These are phyloP conservation scores for Petrea volubilis DNA, from an alignment of 257 asterid genomes.

Conservation along the genomic window DNA sequence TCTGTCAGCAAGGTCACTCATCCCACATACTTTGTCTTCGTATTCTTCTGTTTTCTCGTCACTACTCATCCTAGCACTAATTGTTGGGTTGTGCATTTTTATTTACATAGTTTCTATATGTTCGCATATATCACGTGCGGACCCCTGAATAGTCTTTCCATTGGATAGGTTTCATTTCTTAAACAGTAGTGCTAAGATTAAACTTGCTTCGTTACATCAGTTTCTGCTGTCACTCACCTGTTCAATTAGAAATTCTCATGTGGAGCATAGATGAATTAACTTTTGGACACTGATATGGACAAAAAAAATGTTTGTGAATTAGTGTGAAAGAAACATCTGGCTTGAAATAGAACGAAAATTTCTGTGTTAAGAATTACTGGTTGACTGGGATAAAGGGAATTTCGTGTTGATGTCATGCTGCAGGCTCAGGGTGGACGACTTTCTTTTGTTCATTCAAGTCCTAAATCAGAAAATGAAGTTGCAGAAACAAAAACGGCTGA, in stretches of 20 bases:
- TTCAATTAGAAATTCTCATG: neutral
- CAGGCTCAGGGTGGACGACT: slow-evolving; percentile 85
- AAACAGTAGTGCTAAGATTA: neutral
- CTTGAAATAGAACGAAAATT: neutral
- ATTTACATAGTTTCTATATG: neutral
- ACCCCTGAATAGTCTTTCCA: neutral
- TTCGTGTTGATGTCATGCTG: slow-evolving; percentile 10
- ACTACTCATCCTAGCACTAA: neutral
- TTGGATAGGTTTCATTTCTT: neutral
- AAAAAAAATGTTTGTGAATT: neutral
- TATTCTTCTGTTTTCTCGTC: neutral
- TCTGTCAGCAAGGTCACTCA: slow-evolving; percentile 69
- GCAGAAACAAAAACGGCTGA: slow-evolving; percentile 35
- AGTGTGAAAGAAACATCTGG: neutral
- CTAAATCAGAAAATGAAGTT: slow-evolving; percentile 35
- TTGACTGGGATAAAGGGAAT: neutral
- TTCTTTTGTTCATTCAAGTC: slow-evolving; percentile 47
- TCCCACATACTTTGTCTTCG: slow-evolving; percentile 1
- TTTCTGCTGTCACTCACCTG: neutral
- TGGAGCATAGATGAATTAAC: neutral
- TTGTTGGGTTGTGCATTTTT: neutral
- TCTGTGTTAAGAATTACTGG: slow-evolving; percentile 1
- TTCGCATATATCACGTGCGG: neutral
- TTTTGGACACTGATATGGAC: neutral
- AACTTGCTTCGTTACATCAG: neutral